A percentile compares a stretch with the other conserved stretches of the same genome.
These are phyloP conservation scores for Letharia columbiana DNA, from an alignment of 495 filamentous ascomycete species.

Conservation along the genomic window DNA sequence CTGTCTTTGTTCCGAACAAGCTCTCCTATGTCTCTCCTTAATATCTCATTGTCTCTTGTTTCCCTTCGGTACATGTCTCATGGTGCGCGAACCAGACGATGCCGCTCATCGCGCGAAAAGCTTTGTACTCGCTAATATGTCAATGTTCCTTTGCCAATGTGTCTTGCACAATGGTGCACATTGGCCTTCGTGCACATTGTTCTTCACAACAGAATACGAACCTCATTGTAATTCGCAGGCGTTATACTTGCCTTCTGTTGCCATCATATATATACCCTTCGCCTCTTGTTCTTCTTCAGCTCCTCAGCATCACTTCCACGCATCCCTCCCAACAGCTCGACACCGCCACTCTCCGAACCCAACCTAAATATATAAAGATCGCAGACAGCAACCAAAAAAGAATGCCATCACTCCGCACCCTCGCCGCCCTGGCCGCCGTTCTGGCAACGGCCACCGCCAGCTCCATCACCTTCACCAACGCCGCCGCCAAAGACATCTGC, in stretches of 20 bases:
- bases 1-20: background rate
- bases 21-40: background rate
- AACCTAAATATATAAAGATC: background rate
- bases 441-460: background rate
- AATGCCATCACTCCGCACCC: background rate
- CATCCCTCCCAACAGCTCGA: background rate
- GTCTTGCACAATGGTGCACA: background rate
- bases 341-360: background rate
- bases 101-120: background rate
- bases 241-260: background rate
- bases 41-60: too few relatives aligned
- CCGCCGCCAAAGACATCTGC: conserved; percentile 7
- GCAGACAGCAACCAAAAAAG: background rate
- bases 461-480: conserved; percentile 16
- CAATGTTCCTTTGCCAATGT: background rate
- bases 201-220: too few relatives aligned
- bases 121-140: background rate
- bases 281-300: background rate
- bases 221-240: too few relatives aligned
- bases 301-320: background rate
- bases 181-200: too few relatives aligned
- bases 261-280: background rate
- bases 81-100: too few relatives aligned
- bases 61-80: too few relatives aligned
- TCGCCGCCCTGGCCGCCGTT: background rate